Conservation (phyloP, 75 land plant species). For the Sequoiadendron giganteum region DNA sequence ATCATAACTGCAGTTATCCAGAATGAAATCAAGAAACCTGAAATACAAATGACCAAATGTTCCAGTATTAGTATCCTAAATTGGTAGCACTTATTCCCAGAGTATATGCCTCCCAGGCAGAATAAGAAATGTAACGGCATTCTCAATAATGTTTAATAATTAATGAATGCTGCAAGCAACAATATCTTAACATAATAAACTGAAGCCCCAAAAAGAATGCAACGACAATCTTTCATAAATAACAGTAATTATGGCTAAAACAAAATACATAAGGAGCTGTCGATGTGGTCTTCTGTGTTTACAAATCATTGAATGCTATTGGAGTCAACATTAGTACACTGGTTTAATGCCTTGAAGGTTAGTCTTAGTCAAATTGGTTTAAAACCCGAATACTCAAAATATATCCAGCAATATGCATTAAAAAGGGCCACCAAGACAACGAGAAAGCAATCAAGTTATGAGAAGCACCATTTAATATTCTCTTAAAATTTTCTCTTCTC, state of each 20-base stretch:
- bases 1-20: slow-evolving; percentile 40
- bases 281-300: neutral
- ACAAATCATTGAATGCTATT: neutral
- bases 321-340: neutral
- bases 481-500: neutral
- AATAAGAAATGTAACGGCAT: neutral
- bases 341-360: neutral
- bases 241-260: neutral
- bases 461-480: neutral
- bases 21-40: slow-evolving; percentile 42
- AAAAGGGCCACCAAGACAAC: neutral
- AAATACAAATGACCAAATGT: neutral
- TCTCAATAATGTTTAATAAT: neutral
- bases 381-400: neutral
- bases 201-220: neutral
- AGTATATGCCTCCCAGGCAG: neutral
- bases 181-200: neutral
- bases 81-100: neutral
- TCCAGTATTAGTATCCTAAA: neutral
- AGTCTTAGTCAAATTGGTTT: neutral
- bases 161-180: neutral
- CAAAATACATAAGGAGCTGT: neutral
- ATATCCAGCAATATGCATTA: neutral
- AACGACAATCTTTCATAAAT: neutral
- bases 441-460: neutral